Evolutionary conservation across 2,329 filamentous ascomycete genomes (phyloP), one percentile per base, ranked within the genome.

Genomic region (Phaeophleospora eucalypticola): DNA sequence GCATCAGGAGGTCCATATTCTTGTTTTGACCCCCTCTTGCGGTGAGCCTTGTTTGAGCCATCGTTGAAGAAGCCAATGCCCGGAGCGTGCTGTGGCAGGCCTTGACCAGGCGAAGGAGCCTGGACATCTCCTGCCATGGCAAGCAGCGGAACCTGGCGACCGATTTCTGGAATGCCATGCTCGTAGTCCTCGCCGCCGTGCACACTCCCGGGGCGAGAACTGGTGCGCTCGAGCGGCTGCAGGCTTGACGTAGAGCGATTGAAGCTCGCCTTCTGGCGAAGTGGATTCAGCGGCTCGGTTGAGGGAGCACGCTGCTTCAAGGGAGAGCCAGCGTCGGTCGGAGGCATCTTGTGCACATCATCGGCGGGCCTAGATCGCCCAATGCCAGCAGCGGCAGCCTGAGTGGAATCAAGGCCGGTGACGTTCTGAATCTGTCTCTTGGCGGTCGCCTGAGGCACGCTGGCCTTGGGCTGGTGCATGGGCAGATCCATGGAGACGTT

Each of bases 41-140:
- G 83, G 48, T 76, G 72, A 52, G 77, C 73, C 62, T 90, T 86
- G 54, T 45, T 19, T 64, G 64, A 75, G 63, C 73, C 74, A 54
- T 80, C 75, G 47, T 75, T 74, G 62, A 74, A 76, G 62, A 77
- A 79, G 27, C 75, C 76, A 59, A 78, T 68, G 33, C 73, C 73
- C 29, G 70, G 59, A 34, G 65, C 53, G 47, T 63, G 71, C 39
- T 66, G 61, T 42, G 67, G 57, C 14, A 63, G 61, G 49, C 69
- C 72, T 7, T 83, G 84, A 2, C 82, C 80, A 1, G 90, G 89
- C 2, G 90, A 93, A 2, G 93, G 93, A 12, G 93, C 93, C 71
- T 98, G 93, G 8, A 97, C 93, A 65, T 97, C 91, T 52, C 93
- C 93, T 36, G 93, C 87, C 65, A 93, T 82, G 43, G 84, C 86